Evolutionary conservation across 805 yeast genomes (phyloP), one percentile per base, ranked within the genome.

Genomic region (Candida pseudofarinosa): DNA sequence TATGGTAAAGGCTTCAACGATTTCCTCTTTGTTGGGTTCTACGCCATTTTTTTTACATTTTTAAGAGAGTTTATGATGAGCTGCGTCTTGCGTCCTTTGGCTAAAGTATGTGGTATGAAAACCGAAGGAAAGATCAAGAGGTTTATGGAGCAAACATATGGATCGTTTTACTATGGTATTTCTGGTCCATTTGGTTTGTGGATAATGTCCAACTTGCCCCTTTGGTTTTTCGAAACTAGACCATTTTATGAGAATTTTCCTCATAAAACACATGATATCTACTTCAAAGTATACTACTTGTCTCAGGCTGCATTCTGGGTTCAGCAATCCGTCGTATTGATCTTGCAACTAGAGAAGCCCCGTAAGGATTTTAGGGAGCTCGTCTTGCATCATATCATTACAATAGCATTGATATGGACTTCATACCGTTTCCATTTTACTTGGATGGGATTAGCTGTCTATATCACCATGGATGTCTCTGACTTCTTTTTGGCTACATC

Each of bases 271-370:
- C 86, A 85, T 57, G 83, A 77, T 43, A 74, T 69, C 47, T 69
- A 74, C 43, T 85, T 85, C 71, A 93, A 93, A 68, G 62, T 80
- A 12, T 93, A 85, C 60, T 93, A 93, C 62, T 71, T 93, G 47
- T 81, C 86, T 34, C 98, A 93, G 69, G 97, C 98, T 4, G 85
- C 97, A 3, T 93, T 88, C 65, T 93, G 99, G 99, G 81, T 89
- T 17, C 99, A 93, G 69, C 99, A 93, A 67, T 83, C 95, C 1
- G 81, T 86, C 33, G 85, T 93, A 26, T 72, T 93, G 49, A 67
- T 80, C 37, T 73, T 93, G 49, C 96, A 85, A 63, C 74, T 93
- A 47, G 99, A 93, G 65, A 88, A 88, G 62, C 98, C 97, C 44
- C 79, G 99, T 64, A 90, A 89, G 65, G 99, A 93, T 63, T 90